Conservation (phyloP, 257 asterid genomes). For the Solanum pennellii region DNA sequence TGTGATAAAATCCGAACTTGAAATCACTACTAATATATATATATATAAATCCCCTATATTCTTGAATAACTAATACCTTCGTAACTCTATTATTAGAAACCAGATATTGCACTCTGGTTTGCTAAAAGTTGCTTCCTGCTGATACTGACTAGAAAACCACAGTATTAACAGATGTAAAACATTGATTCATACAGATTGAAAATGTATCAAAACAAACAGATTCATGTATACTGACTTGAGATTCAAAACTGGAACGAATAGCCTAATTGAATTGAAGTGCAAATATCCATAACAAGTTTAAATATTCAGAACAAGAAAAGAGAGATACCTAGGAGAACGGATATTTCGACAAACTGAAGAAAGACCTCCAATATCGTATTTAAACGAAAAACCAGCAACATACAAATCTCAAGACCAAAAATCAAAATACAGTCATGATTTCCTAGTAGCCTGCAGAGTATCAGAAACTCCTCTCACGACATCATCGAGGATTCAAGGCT, state of each 20-base stretch:
- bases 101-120: not conserved
- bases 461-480: conserved; percentile 10
- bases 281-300: not conserved
- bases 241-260: not conserved
- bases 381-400: not conserved
- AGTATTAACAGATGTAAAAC: not conserved
- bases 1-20: not conserved
- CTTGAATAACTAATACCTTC: not conserved
- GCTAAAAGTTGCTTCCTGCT: not conserved
- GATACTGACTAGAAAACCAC: not conserved
- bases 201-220: not conserved
- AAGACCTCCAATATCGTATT: not conserved
- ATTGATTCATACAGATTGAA: not conserved
- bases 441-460: conserved; percentile 4
- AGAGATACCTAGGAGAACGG: not conserved
- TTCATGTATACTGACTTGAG: not conserved
- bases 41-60: not conserved
- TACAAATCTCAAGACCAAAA: conserved; percentile 1
- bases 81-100: not conserved
- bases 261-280: not conserved
- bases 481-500: conserved; percentile 10
- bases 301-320: not conserved
- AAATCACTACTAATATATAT: not conserved
- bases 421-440: conserved; percentile 10
- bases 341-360: conserved; percentile 4